phyloP scores from a whole-genome alignment of 192 early-diverging fungal genomes.

The Coemansia sp. region DNA sequence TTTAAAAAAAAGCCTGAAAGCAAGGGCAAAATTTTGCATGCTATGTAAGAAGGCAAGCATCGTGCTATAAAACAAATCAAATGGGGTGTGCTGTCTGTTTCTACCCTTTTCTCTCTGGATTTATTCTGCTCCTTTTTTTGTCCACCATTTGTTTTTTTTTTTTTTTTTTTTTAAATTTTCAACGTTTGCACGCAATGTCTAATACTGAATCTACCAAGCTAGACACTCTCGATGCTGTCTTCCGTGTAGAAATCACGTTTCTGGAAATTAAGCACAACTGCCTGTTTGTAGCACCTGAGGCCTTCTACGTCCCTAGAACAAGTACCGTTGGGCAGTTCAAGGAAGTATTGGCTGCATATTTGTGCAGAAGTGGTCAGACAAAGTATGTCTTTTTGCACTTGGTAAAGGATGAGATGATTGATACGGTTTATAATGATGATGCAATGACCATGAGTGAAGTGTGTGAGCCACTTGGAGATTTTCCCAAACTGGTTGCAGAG shows the following conservation, averaged over 20 bases:
- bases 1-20: no score
- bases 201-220: not conserved
- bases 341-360: not conserved
- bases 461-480: not conserved
- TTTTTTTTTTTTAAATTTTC: not conserved
- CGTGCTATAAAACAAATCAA: no score
- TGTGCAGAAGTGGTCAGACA: not conserved
- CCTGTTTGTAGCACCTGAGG: not conserved
- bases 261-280: not conserved
- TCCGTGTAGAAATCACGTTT: not conserved
- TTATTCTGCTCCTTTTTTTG: not conserved
- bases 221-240: not conserved
- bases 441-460: not conserved
- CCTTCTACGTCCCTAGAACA: not conserved
- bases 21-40: no score
- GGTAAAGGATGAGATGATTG: not conserved
- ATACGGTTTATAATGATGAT: not conserved
- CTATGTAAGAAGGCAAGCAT: no score
- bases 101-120: not conserved
- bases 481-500: not conserved
- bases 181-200: not conserved
- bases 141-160: no score
- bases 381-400: not conserved
- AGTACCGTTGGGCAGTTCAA: not conserved
- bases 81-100: not conserved